phyloP scores from a whole-genome alignment of 139 green algal genomes.

The Coelastrella sp. region DNA sequence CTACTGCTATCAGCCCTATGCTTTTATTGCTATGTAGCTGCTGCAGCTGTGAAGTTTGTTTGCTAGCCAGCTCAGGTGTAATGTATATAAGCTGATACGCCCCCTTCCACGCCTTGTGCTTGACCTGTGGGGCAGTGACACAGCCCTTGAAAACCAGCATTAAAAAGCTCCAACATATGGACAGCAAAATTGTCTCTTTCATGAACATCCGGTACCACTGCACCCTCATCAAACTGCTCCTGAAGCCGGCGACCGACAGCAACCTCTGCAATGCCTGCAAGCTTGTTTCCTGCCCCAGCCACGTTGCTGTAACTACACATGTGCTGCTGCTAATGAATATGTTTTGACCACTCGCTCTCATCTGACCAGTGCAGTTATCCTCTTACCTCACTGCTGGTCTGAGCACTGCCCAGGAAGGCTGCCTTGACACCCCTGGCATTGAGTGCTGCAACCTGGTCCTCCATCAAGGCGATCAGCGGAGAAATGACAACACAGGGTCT shows the following conservation, averaged over 20 bases:
- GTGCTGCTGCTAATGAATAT: background rate
- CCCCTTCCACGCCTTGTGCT: slow-evolving; percentile 63
- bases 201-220: too few species aligned
- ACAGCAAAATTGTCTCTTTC: too few species aligned
- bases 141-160: background rate
- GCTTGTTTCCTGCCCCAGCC: background rate
- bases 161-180: too few species aligned
- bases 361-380: background rate
- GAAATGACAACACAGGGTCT: slow-evolving; percentile 81
- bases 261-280: background rate
- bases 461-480: slow-evolving; percentile 95
- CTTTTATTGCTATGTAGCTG: slow-evolving; percentile 52
- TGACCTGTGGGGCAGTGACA: slow-evolving; percentile 43
- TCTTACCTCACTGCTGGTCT: slow-evolving; percentile 54
- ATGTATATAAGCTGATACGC: slow-evolving; percentile 74
- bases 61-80: slow-evolving; percentile 72
- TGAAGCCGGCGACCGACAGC: too few species aligned
- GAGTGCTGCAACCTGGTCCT: slow-evolving; percentile 83
- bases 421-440: slow-evolving; percentile 57
- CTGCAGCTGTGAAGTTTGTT: slow-evolving; percentile 44
- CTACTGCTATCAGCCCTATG: slow-evolving; percentile 70
- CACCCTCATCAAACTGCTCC: too few species aligned
- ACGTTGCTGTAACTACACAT: background rate
- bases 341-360: background rate
- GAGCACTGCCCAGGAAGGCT: slow-evolving; percentile 73